Evolutionary conservation across 192 early-diverging fungal species (phyloP), one percentile per base, ranked within the genome.

Genomic region (Pilobolus umbonatus): DNA sequence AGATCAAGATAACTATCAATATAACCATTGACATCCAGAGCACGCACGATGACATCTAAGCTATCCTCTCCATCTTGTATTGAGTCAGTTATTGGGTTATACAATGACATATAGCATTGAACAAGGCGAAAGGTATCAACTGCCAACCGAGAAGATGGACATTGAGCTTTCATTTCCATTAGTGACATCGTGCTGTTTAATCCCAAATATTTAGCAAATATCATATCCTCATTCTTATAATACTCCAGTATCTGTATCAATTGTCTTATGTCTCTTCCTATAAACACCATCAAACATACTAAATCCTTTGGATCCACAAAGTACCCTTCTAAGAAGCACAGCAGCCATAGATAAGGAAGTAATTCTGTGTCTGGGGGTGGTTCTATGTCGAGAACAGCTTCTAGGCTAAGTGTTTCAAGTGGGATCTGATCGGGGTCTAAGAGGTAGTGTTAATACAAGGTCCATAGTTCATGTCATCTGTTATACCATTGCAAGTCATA

Each of bases 401-500:
- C 55, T 19, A 65, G 22, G 43, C 36, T 39, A 6, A 65, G 17
- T 9, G n/a, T 19, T 9, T 57, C 54, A 34, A 51, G 25, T 10
- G 62, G 62, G 7, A 65, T 29, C 8, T 48, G 44, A 7, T 35
- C 36, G n/a, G 49, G 28, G 10, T 65, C 62, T 65, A 40, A 1
- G 15, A 38, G 15, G 36, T 12, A 12, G 1, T 8, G 15, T 38
- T n/a, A 31, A 11, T 19, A 53, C 29, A 14, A 31, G 5, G 3
- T 17, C 3, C 7, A 51, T 5, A n/a, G 10, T 30, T 31, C 11
- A 6, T 32, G 11, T 36, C 5, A 28, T 22, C 12, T 19, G 21
- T 22, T 15, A 65, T 75, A 80, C 78, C 78, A 66, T 84, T 87
- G 68, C 89, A 91, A 0, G 86, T 91, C 65, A 94, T 78, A 17